Evolutionary conservation across 2,329 filamentous ascomycete species (phyloP).

Genomic region (Ophiostoma ulmi): DNA sequence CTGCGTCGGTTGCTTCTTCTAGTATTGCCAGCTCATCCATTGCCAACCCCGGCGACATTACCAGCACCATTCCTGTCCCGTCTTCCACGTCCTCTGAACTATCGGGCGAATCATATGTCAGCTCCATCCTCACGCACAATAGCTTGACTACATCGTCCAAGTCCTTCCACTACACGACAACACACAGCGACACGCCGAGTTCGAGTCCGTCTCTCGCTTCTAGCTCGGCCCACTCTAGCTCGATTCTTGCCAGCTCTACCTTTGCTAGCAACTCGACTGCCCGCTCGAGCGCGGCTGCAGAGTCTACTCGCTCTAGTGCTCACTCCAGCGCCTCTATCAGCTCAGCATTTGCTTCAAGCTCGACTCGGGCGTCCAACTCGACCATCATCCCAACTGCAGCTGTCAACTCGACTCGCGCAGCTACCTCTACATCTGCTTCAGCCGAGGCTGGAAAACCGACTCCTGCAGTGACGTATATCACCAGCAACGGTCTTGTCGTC

Average conservation of each 20-base stretch:
- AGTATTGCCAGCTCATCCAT: background rate
- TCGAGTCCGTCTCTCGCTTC: no score
- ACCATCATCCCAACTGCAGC: background rate
- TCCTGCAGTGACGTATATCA: constrained; percentile 13
- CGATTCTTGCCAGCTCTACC: background rate
- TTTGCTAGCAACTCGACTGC: background rate
- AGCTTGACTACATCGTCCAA: no score
- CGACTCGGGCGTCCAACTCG: background rate
- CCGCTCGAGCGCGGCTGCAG: background rate
- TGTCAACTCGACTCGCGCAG: background rate
- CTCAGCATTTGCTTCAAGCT: background rate
- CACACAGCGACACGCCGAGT: no score
- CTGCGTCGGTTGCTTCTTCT: background rate
- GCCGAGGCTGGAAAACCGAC: background rate
- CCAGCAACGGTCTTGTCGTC: constrained; percentile 38
- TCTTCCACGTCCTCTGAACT: background rate
- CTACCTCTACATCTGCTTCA: background rate
- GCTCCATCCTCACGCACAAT: no score
- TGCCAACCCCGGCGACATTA: background rate
- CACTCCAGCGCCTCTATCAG: background rate
- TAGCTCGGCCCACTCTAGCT: background rate
- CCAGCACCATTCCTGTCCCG: background rate
- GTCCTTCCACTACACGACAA: no score
- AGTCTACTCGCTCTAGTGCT: no score
- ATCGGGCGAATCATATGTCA: no score